Evolutionary conservation across 345 rosid species (phyloP).

Genomic region (Alliaria petiolata): DNA sequence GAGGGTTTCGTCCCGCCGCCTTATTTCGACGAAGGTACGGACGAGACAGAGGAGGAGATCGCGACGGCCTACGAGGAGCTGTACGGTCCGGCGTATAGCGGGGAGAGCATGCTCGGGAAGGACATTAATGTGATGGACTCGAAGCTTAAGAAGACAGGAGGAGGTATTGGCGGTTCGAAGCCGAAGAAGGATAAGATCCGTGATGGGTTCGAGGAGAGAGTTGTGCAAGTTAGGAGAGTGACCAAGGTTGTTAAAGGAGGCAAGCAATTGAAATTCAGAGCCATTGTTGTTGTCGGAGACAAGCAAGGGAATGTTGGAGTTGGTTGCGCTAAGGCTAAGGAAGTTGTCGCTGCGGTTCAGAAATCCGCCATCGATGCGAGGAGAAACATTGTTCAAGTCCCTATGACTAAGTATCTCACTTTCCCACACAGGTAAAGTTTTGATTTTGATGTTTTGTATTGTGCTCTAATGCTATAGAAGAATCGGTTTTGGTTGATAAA

Average conservation of each 20-base stretch:
- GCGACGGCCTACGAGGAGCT: constrained; percentile 74
- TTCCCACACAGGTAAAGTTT: constrained; percentile 77
- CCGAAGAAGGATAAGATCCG: constrained; percentile 51
- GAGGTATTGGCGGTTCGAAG: constrained; percentile 44
- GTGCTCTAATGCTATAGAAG: neutral
- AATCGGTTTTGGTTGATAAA: neutral
- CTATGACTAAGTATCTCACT: constrained; percentile 85
- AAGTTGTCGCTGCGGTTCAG: constrained; percentile 72
- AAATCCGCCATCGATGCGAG: constrained; percentile 78
- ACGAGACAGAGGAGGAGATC: constrained; percentile 67
- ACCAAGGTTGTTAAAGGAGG: constrained; percentile 96
- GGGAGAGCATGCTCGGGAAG: constrained; percentile 53
- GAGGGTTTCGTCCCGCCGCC: constrained; percentile 56
- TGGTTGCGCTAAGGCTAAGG: constrained; percentile 86
- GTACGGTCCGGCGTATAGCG: constrained; percentile 79
- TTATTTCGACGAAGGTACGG: constrained; percentile 66
- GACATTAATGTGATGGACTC: constrained; percentile 67
- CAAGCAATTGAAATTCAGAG: constrained; percentile 74
- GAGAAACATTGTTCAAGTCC: constrained; percentile 67
- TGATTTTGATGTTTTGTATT: neutral
- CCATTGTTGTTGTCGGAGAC: constrained; percentile 79
- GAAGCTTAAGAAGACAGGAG: constrained; percentile 44
- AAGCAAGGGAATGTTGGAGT: constrained; percentile 82
- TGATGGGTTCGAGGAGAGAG: constrained; percentile 91
- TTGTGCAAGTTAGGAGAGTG: constrained; percentile 75